Conservation (phyloP, 1,139 yeast species). For the Saccharomyces hybrid region DNA sequence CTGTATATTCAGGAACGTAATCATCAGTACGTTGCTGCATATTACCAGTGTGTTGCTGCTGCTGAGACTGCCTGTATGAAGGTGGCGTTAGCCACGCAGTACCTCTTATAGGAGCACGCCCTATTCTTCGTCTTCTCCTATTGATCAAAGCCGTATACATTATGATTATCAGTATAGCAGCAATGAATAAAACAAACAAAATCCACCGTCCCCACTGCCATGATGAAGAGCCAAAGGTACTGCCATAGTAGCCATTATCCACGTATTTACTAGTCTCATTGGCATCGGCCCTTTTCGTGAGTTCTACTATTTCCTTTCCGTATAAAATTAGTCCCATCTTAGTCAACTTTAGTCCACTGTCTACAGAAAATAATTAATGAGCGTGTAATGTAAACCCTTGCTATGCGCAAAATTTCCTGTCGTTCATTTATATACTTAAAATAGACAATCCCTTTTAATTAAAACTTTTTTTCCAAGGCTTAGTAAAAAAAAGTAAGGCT, state of each 20-base stretch:
- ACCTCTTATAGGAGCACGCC: constrained; percentile 64
- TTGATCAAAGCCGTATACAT: constrained; percentile 49
- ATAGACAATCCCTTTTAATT: not conserved
- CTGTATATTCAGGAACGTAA: constrained; percentile 59
- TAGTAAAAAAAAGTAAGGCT: not conserved
- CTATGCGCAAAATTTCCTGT: not conserved
- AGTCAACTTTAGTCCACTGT: not conserved
- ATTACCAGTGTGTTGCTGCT: constrained; percentile 40
- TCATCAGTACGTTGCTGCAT: constrained; percentile 35
- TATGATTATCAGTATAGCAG: constrained; percentile 35
- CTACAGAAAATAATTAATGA: not conserved
- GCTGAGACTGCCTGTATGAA: constrained; percentile 61
- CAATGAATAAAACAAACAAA: constrained; percentile 38
- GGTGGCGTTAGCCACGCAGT: constrained; percentile 92
- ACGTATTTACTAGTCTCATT: not conserved
- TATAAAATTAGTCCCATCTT: not conserved
- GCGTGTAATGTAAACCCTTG: not conserved
- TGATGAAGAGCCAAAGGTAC: not conserved
- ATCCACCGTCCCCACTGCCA: constrained; percentile 38
- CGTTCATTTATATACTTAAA: not conserved
- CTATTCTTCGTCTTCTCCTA: constrained; percentile 48
- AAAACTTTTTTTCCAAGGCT: not conserved
- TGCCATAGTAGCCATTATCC: not conserved
- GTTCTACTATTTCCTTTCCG: not conserved
- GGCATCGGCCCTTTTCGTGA: not conserved